Base-by-base conservation (phyloP, 208 protist species). In the Trypanosoma vivax region DNA sequence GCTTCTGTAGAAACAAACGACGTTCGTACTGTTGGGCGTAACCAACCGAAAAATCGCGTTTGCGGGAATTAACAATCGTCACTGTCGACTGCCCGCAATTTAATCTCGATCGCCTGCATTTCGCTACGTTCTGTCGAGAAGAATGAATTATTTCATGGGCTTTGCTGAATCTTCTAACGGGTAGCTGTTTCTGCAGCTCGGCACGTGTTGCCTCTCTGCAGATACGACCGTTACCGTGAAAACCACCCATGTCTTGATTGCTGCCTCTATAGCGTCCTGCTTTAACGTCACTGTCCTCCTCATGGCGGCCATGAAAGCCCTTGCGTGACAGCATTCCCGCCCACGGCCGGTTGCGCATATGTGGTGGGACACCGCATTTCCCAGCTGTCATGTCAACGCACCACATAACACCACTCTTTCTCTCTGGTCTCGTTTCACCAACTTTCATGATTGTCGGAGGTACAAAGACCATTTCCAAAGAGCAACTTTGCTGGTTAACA, bases 321-420 rank as follows among this genome's bases (percentile, higher is more conserved):
- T 28, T 2, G 28, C 50, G 38, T 5, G 39, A 52, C 13, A 65
- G 49, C 42, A 51, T 49, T 9, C 21, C 21, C 10, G 50, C 40
- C 50, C 59, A 52, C 16, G 28, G 41, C 3, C 50, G 38, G 14
- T 58, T 30, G 14, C 50, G 49, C 6, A 65, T 31, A 29, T 58
- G 59, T 34, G 59, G 59, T 25, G 59, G 59, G 23, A 28, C 31
- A 23, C 59, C 19, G 29, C 24, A 19, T 5, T 40, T 4, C 34
- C 50, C 50, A 39, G 45, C 19, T 6, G n/a, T 52, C 48, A 65
- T 65, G 42, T 51, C 31, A 18, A 65, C 35, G 30, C 50, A 58
- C 59, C 59, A 65, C 18, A 35, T 40, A 7, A 43, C 39, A 19
- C 16, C 10, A 9, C 23, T 43, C 33, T 37, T 14, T n/a, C 14